phyloP scores from a whole-genome alignment of 1,284 basidiomycete species.

The Mycosarcoma maydis region DNA sequence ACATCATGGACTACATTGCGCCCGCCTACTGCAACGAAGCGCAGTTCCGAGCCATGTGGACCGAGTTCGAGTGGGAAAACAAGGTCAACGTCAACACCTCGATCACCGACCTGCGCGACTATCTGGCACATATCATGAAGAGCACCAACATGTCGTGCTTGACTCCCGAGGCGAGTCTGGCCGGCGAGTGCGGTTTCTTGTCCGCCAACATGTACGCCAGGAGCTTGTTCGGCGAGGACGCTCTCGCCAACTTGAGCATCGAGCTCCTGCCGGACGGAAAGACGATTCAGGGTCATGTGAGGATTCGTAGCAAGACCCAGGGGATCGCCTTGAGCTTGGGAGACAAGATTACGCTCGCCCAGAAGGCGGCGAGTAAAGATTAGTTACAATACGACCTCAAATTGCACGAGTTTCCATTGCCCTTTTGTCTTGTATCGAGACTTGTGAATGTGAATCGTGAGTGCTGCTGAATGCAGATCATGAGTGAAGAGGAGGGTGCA shows the following conservation, averaged over 20 bases:
- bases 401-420: too few species aligned
- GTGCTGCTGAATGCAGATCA: not conserved
- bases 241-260: constrained; percentile 92
- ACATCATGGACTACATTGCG: constrained; percentile 99
- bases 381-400: not conserved
- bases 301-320: constrained; percentile 65
- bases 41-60: constrained; percentile 89
- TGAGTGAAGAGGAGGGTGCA: too few species aligned
- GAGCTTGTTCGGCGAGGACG: constrained; percentile 94
- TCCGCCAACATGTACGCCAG: constrained; percentile 93
- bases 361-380: constrained; percentile 29
- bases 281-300: constrained; percentile 64
- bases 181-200: constrained; percentile 91
- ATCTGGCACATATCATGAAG: constrained; percentile 81
- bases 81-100: constrained; percentile 88
- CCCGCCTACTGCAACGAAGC: constrained; percentile 95
- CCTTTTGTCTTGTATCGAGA: too few species aligned
- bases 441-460: constrained; percentile 1
- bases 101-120: constrained; percentile 81
- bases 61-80: constrained; percentile 98
- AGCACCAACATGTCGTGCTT: constrained; percentile 96
- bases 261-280: constrained; percentile 79
- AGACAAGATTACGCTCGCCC: constrained; percentile 75
- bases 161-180: constrained; percentile 90
- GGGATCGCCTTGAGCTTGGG: constrained; percentile 88